A percentile compares a stretch with the other conserved stretches of the same genome.
phyloP scores from a whole-genome alignment of 305 asterid genomes.

The Coffea humblotiana region DNA sequence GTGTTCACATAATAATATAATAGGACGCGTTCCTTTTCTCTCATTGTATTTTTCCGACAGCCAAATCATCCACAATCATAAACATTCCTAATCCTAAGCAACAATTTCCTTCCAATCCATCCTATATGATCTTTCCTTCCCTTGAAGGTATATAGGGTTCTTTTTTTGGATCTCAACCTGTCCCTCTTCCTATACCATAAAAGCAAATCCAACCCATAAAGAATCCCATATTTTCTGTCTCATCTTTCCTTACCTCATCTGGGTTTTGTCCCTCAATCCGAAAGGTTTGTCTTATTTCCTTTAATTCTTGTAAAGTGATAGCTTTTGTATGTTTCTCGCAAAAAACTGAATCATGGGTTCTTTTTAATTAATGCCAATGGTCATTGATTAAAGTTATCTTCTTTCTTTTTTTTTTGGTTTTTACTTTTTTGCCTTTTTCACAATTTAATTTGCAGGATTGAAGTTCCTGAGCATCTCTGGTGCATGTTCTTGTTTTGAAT shows the following conservation, averaged over 20 bases:
- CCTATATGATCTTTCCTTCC: not conserved
- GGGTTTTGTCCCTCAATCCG: not conserved
- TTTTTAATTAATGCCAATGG: not conserved
- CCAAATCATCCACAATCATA: not conserved
- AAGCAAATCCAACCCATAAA: not conserved
- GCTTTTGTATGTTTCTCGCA: not conserved
- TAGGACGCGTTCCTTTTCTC: not conserved
- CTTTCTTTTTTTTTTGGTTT: not conserved
- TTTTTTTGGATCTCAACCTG: not conserved
- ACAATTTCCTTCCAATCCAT: constrained; percentile 1
- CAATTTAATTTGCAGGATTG: constrained; percentile 13
- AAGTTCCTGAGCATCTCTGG: constrained; percentile 7
- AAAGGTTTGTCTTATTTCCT: constrained; percentile 9
- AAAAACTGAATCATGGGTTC: not conserved
- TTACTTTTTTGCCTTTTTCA: not conserved
- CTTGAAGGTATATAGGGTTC: not conserved
- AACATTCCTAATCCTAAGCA: not conserved
- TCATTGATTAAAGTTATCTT: not conserved
- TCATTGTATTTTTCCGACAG: not conserved
- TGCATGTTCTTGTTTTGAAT: not conserved
- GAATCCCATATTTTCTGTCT: not conserved
- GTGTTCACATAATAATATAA: not conserved
- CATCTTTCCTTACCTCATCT: not conserved
- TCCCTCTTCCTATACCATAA: not conserved
- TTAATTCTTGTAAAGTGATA: not conserved